Base-by-base conservation (phyloP, 495 filamentous ascomycete species). In the Corynascus novoguineensis region DNA sequence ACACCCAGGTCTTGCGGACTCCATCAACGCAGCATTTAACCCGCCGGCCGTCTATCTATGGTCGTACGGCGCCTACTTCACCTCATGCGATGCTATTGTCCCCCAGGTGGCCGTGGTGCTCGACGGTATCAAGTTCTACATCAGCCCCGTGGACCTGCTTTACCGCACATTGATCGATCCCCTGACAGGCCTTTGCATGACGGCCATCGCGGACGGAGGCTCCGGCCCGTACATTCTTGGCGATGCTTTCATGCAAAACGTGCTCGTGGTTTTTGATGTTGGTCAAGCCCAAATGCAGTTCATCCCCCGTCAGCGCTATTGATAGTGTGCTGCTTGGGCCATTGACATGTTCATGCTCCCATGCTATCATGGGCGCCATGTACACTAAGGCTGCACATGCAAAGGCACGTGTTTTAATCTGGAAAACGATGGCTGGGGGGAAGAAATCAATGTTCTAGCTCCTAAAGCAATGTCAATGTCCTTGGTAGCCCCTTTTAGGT, bases 171-270 rank as follows among this genome's bases (percentile, higher is more conserved):
- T 65, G 57, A 57, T 60, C 5, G 73, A 75, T 60, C 71, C 63
- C 44, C 60, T 66, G 60, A 73, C 70, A 0, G 69, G 63, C 8
- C 45, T 74, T 1, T 84, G 83, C 55, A 78, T 80, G 57, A 73
- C 76, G 0, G 71, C 72, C 9, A 73, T 82, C 48, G 63, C 65
- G 17, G 68, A 64, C 47, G 72, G 71, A 17, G 77, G 70, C 0
- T 65, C 64, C 6, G 76, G 75, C 29, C 68, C 73, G 10, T 77
- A 71, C 56, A 81, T 88, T 22, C 58, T 89, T 19, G 85, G 85
- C 1, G 80, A 81, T 58, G 74, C 74, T 1, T 88, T 85, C 60
- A 71, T 86, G 72, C 85, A 83, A 67, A 85, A 81, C 61, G 83
- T 85, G 0, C 63, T 88, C 14, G 73, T 75, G 0, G 79, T 84